Evolutionary conservation across 2,329 filamentous ascomycete genomes (phyloP).

Genomic region (Paecilomyces formosus): DNA sequence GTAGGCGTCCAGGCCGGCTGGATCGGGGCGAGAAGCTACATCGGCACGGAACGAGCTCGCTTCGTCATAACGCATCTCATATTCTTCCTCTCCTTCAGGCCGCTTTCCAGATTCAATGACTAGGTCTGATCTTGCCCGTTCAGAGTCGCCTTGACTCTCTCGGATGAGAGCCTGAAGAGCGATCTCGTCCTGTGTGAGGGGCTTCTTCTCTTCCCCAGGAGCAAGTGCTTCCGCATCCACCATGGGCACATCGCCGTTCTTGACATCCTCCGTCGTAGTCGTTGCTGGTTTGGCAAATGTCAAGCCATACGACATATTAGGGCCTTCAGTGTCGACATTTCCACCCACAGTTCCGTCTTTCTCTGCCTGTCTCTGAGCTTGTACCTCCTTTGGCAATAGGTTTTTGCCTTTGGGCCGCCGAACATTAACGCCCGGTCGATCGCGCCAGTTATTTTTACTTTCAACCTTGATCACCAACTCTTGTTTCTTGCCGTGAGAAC

Average conservation of each 20-base stretch:
- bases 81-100: conserved; percentile 14
- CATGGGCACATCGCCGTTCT: conserved; percentile 22
- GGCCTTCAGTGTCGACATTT: conserved; percentile 42
- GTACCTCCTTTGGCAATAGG: conserved; percentile 50
- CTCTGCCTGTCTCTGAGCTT: conserved; percentile 39
- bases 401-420: conserved; percentile 53
- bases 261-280: conserved; percentile 9
- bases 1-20: conserved; percentile 75
- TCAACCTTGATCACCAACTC: conserved; percentile 73
- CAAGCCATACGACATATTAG: conserved; percentile 48
- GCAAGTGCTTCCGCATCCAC: conserved; percentile 11
- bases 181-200: conserved; percentile 51
- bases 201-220: conserved; percentile 17
- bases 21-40: conserved; percentile 63
- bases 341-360: conserved; percentile 23
- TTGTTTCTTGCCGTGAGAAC: conserved; percentile 39
- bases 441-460: conserved; percentile 70
- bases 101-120: conserved; percentile 41
- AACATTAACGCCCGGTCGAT: conserved; percentile 35
- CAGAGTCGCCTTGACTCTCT: conserved; percentile 38
- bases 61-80: conserved; percentile 25
- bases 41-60: conserved; percentile 62
- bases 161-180: conserved; percentile 62
- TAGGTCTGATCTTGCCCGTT: conserved; percentile 38
- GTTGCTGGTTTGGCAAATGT: conserved; percentile 37